Conservation (phyloP, 495 filamentous ascomycete species). For the Stereocaulon alpinum region DNA sequence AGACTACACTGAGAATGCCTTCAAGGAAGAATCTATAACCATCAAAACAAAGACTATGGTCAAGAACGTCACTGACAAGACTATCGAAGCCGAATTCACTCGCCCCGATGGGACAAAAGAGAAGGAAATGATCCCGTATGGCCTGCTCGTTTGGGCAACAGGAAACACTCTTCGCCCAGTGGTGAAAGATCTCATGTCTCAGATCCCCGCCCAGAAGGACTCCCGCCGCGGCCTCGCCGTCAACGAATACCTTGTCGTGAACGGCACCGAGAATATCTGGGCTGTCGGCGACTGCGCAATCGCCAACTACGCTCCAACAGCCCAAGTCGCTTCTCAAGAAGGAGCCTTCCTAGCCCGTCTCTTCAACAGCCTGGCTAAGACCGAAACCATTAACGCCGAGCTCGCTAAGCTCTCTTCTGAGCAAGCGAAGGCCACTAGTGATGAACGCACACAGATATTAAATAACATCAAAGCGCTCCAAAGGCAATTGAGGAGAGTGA, state of each 20-base stretch:
- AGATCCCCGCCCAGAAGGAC: conserved; percentile 89
- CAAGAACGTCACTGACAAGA: conserved; percentile 90
- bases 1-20: conserved; percentile 97
- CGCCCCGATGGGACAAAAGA: conserved; percentile 80
- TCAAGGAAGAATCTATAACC: conserved; percentile 95
- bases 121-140: conserved; percentile 76
- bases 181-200: conserved; percentile 79
- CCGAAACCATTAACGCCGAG: conserved; percentile 63
- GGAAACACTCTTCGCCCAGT: conserved; percentile 88
- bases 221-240: conserved; percentile 90
- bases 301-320: conserved; percentile 94
- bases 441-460: conserved; percentile 44
- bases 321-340: conserved; percentile 93
- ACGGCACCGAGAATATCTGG: conserved; percentile 95
- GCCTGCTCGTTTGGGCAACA: conserved; percentile 95
- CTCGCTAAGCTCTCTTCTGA: conserved; percentile 51
- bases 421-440: conserved; percentile 52
- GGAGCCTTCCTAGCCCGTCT: conserved; percentile 89
- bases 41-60: conserved; percentile 99
- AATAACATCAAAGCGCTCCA: conserved; percentile 72
- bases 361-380: conserved; percentile 97
- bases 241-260: conserved; percentile 97
- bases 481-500: conserved; percentile 76
- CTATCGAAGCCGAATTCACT: conserved; percentile 81
- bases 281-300: conserved; percentile 82